These are phyloP conservation scores for Trametes cinnabarina DNA, from an alignment of 768 basidiomycete genomes.

Conservation along the genomic window DNA sequence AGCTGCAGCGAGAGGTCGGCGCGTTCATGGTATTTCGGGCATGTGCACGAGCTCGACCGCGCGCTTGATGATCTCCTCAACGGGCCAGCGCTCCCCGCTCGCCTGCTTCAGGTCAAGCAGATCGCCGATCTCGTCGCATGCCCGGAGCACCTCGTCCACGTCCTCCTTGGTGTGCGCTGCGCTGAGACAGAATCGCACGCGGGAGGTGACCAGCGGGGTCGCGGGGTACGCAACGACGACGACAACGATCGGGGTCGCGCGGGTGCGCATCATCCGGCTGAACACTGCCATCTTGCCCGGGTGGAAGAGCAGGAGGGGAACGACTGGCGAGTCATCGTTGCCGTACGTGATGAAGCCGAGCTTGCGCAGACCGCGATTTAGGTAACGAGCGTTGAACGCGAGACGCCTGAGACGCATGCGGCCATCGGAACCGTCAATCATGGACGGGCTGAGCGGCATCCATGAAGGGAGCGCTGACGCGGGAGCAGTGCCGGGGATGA, in stretches of 20 bases:
- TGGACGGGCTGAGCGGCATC: conserved; percentile 68
- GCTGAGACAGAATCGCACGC: conserved; percentile 92
- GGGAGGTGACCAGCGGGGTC: conserved; percentile 81
- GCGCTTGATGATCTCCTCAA: conserved; percentile 68
- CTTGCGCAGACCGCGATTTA: conserved; percentile 79
- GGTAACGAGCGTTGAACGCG: conserved; percentile 94
- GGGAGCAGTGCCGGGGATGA: conserved; percentile 71
- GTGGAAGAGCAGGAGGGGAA: conserved; percentile 89
- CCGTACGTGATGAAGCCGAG: conserved; percentile 98
- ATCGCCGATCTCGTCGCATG: conserved; percentile 91
- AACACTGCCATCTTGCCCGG: conserved; percentile 94
- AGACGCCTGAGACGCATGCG: conserved; percentile 77
- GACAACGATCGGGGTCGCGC: conserved; percentile 77
- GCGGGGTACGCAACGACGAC: conserved; percentile 92
- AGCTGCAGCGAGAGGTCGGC: background rate
- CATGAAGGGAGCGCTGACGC: conserved; percentile 66
- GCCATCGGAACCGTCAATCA: conserved; percentile 86
- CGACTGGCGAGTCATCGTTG: conserved; percentile 86
- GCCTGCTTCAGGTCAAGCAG: conserved; percentile 88
- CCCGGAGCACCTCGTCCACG: conserved; percentile 78
- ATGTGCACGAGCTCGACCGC: conserved; percentile 73
- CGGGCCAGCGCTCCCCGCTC: conserved; percentile 64
- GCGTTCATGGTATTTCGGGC: conserved; percentile 26
- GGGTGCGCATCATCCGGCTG: conserved; percentile 78
- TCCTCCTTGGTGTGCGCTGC: conserved; percentile 97